Evolutionary conservation across 805 yeast species (phyloP).

Genomic region (Saturnispora besseyi): DNA sequence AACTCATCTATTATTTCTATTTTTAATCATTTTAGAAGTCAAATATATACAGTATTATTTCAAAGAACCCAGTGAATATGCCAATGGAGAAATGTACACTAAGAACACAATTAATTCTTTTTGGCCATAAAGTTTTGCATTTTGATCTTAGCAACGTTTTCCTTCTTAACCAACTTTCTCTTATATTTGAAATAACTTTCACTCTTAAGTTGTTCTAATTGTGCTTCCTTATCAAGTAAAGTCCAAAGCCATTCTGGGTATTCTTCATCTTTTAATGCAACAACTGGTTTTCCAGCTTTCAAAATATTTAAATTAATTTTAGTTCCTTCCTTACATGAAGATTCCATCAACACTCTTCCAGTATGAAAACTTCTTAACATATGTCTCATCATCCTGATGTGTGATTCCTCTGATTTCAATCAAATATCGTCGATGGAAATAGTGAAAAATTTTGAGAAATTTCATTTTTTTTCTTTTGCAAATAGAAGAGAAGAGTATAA

Average conservation of each 20-base stretch:
- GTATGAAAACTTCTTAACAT: conserved; percentile 17
- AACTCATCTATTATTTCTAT: neutral
- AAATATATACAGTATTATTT: neutral
- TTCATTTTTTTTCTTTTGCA: neutral
- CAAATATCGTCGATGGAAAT: neutral
- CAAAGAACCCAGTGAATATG: neutral
- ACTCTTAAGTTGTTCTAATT: conserved; percentile 41
- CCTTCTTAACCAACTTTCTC: conserved; percentile 58
- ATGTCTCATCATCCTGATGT: conserved; percentile 3
- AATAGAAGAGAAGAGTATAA: neutral
- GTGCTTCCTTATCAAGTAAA: conserved; percentile 59
- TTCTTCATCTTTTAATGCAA: conserved; percentile 78
- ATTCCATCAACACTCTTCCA: conserved; percentile 21
- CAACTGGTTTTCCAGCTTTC: conserved; percentile 78
- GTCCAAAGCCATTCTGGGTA: conserved; percentile 96
- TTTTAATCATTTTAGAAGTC: neutral
- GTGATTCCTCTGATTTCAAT: neutral
- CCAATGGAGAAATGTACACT: neutral
- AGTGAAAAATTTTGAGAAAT: conserved; percentile 2
- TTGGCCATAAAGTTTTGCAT: conserved; percentile 67
- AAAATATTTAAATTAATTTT: conserved; percentile 60
- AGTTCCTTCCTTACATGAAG: conserved; percentile 66
- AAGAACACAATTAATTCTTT: conserved; percentile 25
- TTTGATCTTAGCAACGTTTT: conserved; percentile 63
- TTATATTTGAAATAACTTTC: conserved; percentile 57